phyloP scores from a whole-genome alignment of 2,329 filamentous ascomycete genomes.

The Balansia obtecta region DNA sequence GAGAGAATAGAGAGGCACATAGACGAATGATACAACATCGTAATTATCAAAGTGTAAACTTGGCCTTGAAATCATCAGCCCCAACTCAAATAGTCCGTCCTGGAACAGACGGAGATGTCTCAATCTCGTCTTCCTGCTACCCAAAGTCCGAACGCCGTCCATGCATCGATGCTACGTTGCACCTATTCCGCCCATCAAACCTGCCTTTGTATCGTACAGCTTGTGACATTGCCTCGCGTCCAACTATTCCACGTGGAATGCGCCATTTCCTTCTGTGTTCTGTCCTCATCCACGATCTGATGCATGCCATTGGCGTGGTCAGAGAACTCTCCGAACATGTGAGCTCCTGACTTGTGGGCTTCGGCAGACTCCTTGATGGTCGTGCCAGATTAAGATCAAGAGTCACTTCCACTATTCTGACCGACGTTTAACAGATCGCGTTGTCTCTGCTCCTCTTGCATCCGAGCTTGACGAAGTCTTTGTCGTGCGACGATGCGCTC shows the following conservation, averaged over 20 bases:
- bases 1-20: constrained; percentile 38
- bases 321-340: constrained; percentile 68
- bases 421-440: constrained; percentile 12
- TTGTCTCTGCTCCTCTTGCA: constrained; percentile 22
- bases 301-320: constrained; percentile 66
- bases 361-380: constrained; percentile 57
- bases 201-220: constrained; percentile 4
- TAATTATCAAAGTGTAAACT: too few species aligned
- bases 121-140: background rate
- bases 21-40: constrained; percentile 24
- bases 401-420: constrained; percentile 15
- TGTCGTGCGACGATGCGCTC: constrained; percentile 52
- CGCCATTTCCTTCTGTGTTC: background rate
- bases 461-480: constrained; percentile 61
- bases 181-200: background rate
- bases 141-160: constrained; percentile 5
- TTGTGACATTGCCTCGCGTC: background rate
- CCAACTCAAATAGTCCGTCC: background rate
- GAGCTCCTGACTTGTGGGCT: constrained; percentile 58
- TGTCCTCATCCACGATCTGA: constrained; percentile 37
- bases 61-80: too few species aligned
- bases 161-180: constrained; percentile 1
- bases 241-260: too few species aligned
- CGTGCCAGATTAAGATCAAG: constrained; percentile 17
- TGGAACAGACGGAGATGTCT: background rate